A percentile compares a stretch with the other conserved stretches of the same genome.
These are phyloP conservation scores for Ligustrum vulgare DNA, from an alignment of 257 asterid species.

Conservation along the genomic window DNA sequence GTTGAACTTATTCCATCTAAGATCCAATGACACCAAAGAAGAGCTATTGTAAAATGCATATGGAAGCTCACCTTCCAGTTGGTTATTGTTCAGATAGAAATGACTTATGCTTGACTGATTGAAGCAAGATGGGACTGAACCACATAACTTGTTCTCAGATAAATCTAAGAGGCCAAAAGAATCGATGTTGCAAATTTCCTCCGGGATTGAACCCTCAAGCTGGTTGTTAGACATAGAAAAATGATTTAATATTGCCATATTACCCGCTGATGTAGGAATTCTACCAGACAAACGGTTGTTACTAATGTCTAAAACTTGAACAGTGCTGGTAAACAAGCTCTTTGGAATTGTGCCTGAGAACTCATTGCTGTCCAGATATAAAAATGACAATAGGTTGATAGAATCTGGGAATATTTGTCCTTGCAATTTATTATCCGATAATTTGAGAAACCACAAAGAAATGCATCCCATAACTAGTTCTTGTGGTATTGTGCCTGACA, in stretches of 20 bases:
- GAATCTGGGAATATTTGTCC: neutral
- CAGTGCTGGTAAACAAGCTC: neutral
- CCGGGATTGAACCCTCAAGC: neutral
- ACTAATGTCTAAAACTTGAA: neutral
- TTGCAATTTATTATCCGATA: neutral
- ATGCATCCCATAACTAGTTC: neutral
- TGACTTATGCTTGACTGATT: neutral
- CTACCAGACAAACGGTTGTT: neutral
- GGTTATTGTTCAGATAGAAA: neutral
- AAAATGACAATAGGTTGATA: neutral
- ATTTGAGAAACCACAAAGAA: neutral
- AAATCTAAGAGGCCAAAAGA: neutral
- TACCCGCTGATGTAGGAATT: neutral
- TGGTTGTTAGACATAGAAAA: neutral
- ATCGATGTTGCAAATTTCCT: neutral
- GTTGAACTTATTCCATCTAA: no score
- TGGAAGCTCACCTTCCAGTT: neutral
- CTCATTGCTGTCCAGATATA: conserved; percentile 24
- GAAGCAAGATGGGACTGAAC: conserved; percentile 10
- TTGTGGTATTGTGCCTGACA: conserved; percentile 16
- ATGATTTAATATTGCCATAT: neutral
- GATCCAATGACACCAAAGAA: neutral
- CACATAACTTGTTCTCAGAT: neutral
- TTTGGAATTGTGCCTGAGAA: conserved; percentile 23
- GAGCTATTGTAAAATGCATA: neutral